phyloP scores from a whole-genome alignment of 352 stramenopile genomes.

The Blastocystis sp. region DNA sequence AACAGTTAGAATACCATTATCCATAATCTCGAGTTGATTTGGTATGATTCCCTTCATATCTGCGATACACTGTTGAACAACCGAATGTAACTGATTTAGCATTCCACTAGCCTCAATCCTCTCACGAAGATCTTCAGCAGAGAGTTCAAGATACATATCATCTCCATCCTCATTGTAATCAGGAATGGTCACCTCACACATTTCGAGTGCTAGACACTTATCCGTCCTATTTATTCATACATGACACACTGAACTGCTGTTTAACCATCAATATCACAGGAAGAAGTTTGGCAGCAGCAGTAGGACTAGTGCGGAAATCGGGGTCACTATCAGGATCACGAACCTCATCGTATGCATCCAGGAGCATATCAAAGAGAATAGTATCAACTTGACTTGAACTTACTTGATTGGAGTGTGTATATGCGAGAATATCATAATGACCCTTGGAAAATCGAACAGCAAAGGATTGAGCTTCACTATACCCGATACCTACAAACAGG shows the following conservation, averaged over 20 bases:
- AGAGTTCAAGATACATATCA: not conserved
- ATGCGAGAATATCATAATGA: slow-evolving; percentile 18
- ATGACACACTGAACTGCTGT: not conserved
- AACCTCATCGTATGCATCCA: not conserved
- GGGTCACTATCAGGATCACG: not conserved
- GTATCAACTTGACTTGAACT: slow-evolving; percentile 2
- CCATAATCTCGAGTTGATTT: not conserved
- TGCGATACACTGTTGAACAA: not conserved
- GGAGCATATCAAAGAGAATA: not conserved
- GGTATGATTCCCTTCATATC: not conserved
- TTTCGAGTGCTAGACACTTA: not conserved
- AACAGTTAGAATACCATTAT: not conserved
- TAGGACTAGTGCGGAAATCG: not conserved
- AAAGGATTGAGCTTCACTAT: slow-evolving; percentile 11
- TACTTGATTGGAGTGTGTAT: not conserved
- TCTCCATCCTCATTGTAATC: not conserved
- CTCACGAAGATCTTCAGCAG: not conserved
- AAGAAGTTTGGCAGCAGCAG: not conserved
- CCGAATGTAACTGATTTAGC: not conserved
- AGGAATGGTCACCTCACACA: not conserved
- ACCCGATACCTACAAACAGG: slow-evolving; percentile 43
- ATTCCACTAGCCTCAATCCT: not conserved
- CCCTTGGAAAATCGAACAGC: slow-evolving; percentile 14
- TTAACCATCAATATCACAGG: not conserved
- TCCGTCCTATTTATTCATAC: not conserved